These are phyloP conservation scores for Parastagonospora avenae DNA, from an alignment of 2,329 filamentous ascomycete species.

Conservation along the genomic window DNA sequence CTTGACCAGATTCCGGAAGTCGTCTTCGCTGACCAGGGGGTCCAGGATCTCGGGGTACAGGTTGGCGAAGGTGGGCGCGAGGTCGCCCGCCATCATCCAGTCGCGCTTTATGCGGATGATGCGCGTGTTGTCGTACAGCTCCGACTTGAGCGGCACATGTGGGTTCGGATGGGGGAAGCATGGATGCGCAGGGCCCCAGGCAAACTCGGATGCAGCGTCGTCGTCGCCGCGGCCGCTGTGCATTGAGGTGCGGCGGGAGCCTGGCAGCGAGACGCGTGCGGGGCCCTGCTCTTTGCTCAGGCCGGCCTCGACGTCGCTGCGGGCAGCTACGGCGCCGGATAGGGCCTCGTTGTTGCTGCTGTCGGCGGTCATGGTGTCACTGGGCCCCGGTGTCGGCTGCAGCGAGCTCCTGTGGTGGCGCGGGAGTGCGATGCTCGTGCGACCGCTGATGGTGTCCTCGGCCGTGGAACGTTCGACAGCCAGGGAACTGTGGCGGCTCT, in stretches of 20 bases:
- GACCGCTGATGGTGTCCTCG: slow-evolving; percentile 45
- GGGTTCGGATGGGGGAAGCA: slow-evolving; percentile 94
- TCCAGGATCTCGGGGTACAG: slow-evolving; percentile 96
- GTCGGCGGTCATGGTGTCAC: slow-evolving; percentile 27
- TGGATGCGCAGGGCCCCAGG: slow-evolving; percentile 93
- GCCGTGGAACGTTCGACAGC: slow-evolving; percentile 47
- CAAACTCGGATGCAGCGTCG: slow-evolving; percentile 60
- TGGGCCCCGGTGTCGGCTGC: slow-evolving; percentile 28
- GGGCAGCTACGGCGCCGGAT: slow-evolving; percentile 16
- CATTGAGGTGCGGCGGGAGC: slow-evolving; percentile 35
- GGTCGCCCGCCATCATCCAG: slow-evolving; percentile 86
- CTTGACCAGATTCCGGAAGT: slow-evolving; percentile 82
- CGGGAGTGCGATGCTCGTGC: slow-evolving; percentile 60
- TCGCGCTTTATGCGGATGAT: slow-evolving; percentile 91
- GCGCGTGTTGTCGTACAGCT: slow-evolving; percentile 76
- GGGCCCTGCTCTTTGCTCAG: slow-evolving; percentile 12
- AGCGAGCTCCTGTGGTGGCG: slow-evolving; percentile 38
- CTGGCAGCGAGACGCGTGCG: slow-evolving; percentile 32
- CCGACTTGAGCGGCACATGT: slow-evolving; percentile 79
- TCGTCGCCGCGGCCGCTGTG: slow-evolving; percentile 55
- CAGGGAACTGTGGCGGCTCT: slow-evolving; percentile 55
- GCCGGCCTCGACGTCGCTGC: slow-evolving; percentile 35
- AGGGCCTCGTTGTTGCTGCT: slow-evolving; percentile 11
- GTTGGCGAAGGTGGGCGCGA: slow-evolving; percentile 92
- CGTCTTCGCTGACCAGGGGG: slow-evolving; percentile 79